A percentile compares a stretch with the other conserved stretches of the same genome.
phyloP scores from a whole-genome alignment of 805 yeast species.

The Pichia californica region DNA sequence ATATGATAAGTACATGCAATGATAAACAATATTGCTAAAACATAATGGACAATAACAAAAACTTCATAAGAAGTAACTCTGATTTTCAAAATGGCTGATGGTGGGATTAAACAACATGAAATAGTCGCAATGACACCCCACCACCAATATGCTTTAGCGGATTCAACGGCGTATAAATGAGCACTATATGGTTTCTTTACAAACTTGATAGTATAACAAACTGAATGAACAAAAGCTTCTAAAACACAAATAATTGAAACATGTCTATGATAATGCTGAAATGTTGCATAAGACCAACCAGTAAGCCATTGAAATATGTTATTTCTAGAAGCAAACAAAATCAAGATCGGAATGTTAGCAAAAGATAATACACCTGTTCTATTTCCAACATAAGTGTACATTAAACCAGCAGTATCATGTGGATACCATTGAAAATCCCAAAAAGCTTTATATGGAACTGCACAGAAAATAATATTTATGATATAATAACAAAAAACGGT shows the following conservation, averaged over 20 bases:
- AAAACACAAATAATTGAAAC: constrained; percentile 25
- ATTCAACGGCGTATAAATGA: neutral
- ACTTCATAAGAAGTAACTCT: constrained; percentile 27
- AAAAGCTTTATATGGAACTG: constrained; percentile 6
- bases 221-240: constrained; percentile 30
- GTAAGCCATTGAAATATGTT: constrained; percentile 35
- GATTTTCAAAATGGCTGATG: constrained; percentile 41
- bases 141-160: constrained; percentile 2
- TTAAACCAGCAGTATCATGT: neutral
- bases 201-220: constrained; percentile 20
- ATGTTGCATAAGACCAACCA: constrained; percentile 34
- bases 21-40: constrained; percentile 44
- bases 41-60: constrained; percentile 36
- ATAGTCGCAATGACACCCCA: constrained; percentile 33
- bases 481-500: constrained; percentile 3
- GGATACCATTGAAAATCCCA: neutral
- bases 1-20: constrained; percentile 49
- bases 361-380: constrained; percentile 33
- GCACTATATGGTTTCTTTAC: constrained; percentile 1
- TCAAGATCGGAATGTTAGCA: constrained; percentile 30
- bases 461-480: constrained; percentile 7
- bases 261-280: constrained; percentile 57
- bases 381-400: constrained; percentile 6
- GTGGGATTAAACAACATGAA: constrained; percentile 34
- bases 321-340: constrained; percentile 39